Base-by-base conservation (phyloP, 2,329 filamentous ascomycete genomes). In the Fusarium dimerum region DNA sequence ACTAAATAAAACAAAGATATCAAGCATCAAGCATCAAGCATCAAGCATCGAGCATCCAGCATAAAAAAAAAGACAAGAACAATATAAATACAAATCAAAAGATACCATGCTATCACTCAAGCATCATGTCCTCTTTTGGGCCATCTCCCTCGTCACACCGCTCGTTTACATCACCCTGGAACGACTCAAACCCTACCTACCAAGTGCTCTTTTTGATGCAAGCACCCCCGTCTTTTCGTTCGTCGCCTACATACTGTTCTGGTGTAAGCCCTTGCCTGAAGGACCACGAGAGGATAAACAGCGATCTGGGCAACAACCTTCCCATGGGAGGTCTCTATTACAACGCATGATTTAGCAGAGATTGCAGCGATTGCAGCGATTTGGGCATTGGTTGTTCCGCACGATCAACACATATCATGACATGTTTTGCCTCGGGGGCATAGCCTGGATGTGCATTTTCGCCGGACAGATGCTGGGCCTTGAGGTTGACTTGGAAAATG, bases 101-200 rank as follows among this genome's bases (percentile, higher is more conserved):
- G 11, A 12, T 39, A 34, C 39, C 12, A 64, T 64, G 61, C 43
- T 64, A 8, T 64, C 59, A 8, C 17, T 48, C 15, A 51, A 46
- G 15, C 6, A 58, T 20, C 60, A 64, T 43, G 5, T 50, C 30
- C 39, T 62, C 38, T 54, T 55, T 45, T 64, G 62, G 62, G 42
- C 12, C 6, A 4, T 64, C 10, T 60, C 62, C 2, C 15, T 56
- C 17, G 38, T 46, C n/a, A 52, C 60, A 2, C 16, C 60, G 7
- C 48, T 47, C 15, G 20, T 50, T 10, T 9, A 39, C 11, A 13
- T 45, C 6, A 13, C 57, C 8, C 54, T 36, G 10, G 10, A 36
- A 12, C 32, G 32, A 54, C 32, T 48, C 43, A 9, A 20, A 17
- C 10, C 50, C 58, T 7, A 29, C 13, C 8, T 16, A 45, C 32